Conservation (phyloP, 169 alveolate species). For the Plasmodium coatneyi region DNA sequence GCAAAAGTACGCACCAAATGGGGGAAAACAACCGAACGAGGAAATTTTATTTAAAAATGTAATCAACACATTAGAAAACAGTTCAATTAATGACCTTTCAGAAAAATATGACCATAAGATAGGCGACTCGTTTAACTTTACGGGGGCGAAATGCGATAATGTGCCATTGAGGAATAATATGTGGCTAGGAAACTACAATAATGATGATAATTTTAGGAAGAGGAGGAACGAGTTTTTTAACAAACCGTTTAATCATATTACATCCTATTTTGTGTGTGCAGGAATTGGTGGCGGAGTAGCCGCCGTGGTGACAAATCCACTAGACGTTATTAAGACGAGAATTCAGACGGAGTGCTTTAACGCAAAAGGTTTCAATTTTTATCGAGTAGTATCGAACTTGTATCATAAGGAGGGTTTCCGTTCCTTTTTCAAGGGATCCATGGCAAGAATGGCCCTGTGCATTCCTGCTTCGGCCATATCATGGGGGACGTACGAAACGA, state of each 20-base stretch:
- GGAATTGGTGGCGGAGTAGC: conserved; percentile 98
- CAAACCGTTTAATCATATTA: conserved; percentile 63
- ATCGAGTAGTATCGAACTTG: conserved; percentile 79
- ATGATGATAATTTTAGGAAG: background rate
- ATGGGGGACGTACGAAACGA: conserved; percentile 96
- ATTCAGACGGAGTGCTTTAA: conserved; percentile 93
- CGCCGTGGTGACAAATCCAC: conserved; percentile 95
- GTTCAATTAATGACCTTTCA: conserved; percentile 21
- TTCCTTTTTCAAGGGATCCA: conserved; percentile 93
- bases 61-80: conserved; percentile 29
- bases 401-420: conserved; percentile 88
- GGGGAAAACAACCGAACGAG: background rate
- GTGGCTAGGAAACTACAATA: conserved; percentile 27
- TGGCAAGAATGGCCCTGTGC: conserved; percentile 90
- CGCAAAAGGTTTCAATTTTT: conserved; percentile 77
- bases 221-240: conserved; percentile 44
- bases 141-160: conserved; percentile 17
- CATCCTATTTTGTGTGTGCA: conserved; percentile 88
- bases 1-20: background rate
- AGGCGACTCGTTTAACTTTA: conserved; percentile 16
- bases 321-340: conserved; percentile 97
- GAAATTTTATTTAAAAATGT: conserved; percentile 8
- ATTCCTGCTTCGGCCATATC: conserved; percentile 96
- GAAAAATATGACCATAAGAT: conserved; percentile 18
- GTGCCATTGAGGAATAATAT: conserved; percentile 57